These are phyloP conservation scores for Golovinomyces cichoracearum DNA, from an alignment of 2,329 filamentous ascomycete genomes.

Conservation along the genomic window DNA sequence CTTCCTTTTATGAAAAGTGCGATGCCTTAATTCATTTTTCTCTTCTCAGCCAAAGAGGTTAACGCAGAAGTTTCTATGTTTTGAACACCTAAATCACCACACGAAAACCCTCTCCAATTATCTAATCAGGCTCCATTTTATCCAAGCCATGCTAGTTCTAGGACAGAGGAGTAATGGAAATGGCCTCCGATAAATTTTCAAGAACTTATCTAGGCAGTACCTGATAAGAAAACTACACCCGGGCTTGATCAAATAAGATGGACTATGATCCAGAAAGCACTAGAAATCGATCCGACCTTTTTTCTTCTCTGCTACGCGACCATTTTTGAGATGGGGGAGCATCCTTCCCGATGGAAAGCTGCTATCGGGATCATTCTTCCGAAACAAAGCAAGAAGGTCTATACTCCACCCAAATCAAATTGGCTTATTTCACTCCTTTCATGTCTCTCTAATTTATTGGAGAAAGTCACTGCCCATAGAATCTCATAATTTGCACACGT, in stretches of 20 bases:
- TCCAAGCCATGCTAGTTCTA: not conserved
- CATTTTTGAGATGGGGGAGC: not conserved
- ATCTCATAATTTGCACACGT: not conserved
- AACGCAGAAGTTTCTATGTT: too few species aligned
- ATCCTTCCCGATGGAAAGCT: not conserved
- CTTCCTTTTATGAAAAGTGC: not conserved
- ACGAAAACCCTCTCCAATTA: too few species aligned
- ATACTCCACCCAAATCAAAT: not conserved
- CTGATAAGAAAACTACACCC: not conserved
- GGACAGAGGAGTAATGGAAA: not conserved
- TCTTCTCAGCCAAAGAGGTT: not conserved
- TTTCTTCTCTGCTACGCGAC: not conserved
- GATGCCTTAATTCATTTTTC: not conserved
- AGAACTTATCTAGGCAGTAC: not conserved
- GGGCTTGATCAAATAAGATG: not conserved
- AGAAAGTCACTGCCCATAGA: not conserved
- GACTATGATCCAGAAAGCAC: not conserved
- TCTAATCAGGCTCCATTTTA: not conserved
- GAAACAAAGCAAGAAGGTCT: not conserved
- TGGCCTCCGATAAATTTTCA: not conserved
- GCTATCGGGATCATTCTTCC: conserved; percentile 1
- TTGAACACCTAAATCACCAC: too few species aligned
- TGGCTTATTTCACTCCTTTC: conserved; percentile 1
- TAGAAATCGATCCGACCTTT: not conserved
- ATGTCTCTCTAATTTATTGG: not conserved